Evolutionary conservation across 371 early-diverging fungal species (phyloP).

Genomic region (Mortierella sp.): DNA sequence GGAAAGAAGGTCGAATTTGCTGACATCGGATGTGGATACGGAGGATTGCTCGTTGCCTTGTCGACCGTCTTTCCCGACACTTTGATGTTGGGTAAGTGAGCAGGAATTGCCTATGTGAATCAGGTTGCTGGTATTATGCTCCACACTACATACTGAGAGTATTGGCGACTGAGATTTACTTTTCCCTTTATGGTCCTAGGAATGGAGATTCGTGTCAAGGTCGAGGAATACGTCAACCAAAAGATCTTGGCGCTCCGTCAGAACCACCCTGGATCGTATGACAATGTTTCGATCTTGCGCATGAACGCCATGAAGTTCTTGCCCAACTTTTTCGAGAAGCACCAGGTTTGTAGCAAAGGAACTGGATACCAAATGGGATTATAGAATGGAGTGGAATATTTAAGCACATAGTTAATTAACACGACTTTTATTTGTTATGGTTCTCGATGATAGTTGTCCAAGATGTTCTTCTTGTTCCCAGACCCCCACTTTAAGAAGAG

Average conservation of each 20-base stretch:
- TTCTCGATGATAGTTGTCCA: constrained; percentile 76
- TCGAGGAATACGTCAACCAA: constrained; percentile 94
- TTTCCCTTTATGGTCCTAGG: constrained; percentile 58
- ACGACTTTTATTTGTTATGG: neutral
- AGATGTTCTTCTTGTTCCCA: constrained; percentile 98
- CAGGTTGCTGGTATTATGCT: neutral
- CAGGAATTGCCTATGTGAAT: neutral
- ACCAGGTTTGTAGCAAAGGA: constrained; percentile 68
- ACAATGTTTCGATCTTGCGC: constrained; percentile 96
- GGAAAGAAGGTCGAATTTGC: constrained; percentile 90
- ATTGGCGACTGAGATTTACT: neutral
- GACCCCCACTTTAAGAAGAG: constrained; percentile 99
- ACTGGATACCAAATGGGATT: neutral
- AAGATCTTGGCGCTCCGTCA: constrained; percentile 90
- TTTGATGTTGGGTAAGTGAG: constrained; percentile 84
- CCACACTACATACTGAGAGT: neutral
- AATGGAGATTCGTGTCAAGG: constrained; percentile 99
- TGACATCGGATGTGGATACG: constrained; percentile 99
- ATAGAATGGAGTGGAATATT: too few relatives aligned
- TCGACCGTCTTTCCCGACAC: constrained; percentile 92
- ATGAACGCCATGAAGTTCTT: constrained; percentile 99
- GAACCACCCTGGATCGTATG: constrained; percentile 87
- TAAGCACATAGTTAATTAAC: neutral
- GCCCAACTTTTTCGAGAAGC: constrained; percentile 98
- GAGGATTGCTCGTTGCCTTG: constrained; percentile 93